A percentile compares a stretch with the other conserved stretches of the same genome.
phyloP scores from a whole-genome alignment of 2,329 filamentous ascomycete species.

The Davidsoniella australis region DNA sequence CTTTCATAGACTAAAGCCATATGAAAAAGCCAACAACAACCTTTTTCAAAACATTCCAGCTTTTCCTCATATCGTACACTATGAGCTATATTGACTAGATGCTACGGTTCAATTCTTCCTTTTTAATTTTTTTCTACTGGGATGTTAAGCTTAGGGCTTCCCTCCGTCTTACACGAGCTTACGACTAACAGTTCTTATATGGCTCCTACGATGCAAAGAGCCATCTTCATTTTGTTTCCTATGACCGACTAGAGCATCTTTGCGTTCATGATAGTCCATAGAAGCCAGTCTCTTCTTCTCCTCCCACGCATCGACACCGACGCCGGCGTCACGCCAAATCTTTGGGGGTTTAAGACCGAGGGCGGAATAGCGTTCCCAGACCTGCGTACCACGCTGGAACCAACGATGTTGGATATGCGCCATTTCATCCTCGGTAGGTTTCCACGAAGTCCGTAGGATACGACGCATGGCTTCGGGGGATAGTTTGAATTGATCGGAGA shows the following conservation, averaged over 20 bases:
- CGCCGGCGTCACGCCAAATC: conserved; percentile 40
- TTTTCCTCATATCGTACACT: no score
- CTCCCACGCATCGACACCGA: conserved; percentile 16
- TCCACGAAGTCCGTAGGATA: conserved; percentile 69
- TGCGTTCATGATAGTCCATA: no score
- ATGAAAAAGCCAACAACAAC: no score
- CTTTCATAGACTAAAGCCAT: not conserved
- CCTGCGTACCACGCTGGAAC: conserved; percentile 40
- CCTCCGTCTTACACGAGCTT: conserved; percentile 11
- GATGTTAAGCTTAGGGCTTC: not conserved
- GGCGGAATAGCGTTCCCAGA: conserved; percentile 43
- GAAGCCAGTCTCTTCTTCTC: not conserved
- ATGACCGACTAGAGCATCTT: not conserved
- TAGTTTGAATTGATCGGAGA: conserved; percentile 69
- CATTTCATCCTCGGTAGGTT: conserved; percentile 39
- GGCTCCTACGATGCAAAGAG: not conserved
- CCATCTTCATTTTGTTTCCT: not conserved
- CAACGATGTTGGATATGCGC: conserved; percentile 40
- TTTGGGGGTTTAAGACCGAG: conserved; percentile 43
- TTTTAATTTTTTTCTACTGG: not conserved
- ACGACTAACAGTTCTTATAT: not conserved
- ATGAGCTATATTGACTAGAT: no score
- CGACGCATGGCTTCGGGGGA: conserved; percentile 74
- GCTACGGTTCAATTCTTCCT: not conserved
- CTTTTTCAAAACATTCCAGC: no score